phyloP scores from a whole-genome alignment of 1,139 yeast species.

The Saccharomycopsis phalli region DNA sequence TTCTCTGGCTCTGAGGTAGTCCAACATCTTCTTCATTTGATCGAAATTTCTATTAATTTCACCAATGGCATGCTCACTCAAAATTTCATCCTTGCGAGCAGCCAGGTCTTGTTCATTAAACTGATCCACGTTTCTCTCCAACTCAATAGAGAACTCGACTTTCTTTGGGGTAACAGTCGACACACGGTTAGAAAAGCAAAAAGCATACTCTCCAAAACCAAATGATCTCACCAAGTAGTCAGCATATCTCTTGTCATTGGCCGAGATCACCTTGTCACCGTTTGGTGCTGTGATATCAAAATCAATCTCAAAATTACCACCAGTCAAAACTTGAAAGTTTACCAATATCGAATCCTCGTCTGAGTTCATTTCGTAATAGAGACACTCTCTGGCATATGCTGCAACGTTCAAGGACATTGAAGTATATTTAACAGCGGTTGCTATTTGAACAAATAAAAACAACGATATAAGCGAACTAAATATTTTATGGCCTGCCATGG shows the following conservation, averaged over 20 bases:
- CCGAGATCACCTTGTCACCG: slow-evolving; percentile 46
- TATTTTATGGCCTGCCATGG: too few relatives aligned
- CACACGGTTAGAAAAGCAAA: slow-evolving; percentile 59
- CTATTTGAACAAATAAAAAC: slow-evolving; percentile 10
- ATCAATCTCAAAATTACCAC: slow-evolving; percentile 63
- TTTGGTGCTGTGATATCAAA: slow-evolving; percentile 53
- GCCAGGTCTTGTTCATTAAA: slow-evolving; percentile 42
- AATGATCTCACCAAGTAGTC: slow-evolving; percentile 46
- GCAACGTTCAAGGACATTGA: slow-evolving; percentile 30
- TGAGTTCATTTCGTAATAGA: slow-evolving; percentile 28
- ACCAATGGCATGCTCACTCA: slow-evolving; percentile 46
- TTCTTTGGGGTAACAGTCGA: slow-evolving; percentile 57
- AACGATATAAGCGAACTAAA: neutral
- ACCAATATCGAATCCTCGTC: slow-evolving; percentile 32
- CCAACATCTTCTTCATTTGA: slow-evolving; percentile 49
- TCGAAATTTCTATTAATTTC: slow-evolving; percentile 53
- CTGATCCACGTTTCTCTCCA: slow-evolving; percentile 42
- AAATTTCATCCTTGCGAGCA: slow-evolving; percentile 38
- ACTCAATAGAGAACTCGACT: slow-evolving; percentile 52
- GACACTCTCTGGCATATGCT: slow-evolving; percentile 35
- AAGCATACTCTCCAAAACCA: slow-evolving; percentile 53
- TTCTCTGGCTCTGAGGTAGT: slow-evolving; percentile 62
- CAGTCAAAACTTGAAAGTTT: slow-evolving; percentile 46
- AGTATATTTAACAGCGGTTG: slow-evolving; percentile 25
- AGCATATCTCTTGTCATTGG: slow-evolving; percentile 48